phyloP scores from a whole-genome alignment of 208 protist genomes.

The Trypanosoma avium region DNA sequence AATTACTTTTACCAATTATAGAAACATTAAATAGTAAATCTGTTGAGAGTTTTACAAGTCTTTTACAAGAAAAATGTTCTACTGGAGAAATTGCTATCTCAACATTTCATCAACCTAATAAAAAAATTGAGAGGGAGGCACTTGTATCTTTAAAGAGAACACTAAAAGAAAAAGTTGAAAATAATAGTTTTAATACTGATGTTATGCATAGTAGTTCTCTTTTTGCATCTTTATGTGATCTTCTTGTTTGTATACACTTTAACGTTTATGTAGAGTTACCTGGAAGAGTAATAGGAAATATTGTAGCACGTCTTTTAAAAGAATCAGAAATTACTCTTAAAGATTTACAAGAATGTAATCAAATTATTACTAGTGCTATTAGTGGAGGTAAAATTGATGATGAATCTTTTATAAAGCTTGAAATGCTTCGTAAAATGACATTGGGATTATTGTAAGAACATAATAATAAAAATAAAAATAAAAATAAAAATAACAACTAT shows the following conservation, averaged over 20 bases:
- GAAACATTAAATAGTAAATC: constrained; percentile 47
- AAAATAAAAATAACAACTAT: too few relatives aligned
- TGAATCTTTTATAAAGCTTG: constrained; percentile 30
- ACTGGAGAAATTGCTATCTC: constrained; percentile 55
- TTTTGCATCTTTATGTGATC: constrained; percentile 49
- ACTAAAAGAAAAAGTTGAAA: constrained; percentile 24
- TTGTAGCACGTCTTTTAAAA: constrained; percentile 40
- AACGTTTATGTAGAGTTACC: constrained; percentile 59
- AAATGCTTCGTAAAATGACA: constrained; percentile 40
- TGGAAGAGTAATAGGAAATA: constrained; percentile 54
- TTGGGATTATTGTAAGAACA: too few relatives aligned
- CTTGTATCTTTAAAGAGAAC: constrained; percentile 37
- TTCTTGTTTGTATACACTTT: constrained; percentile 48
- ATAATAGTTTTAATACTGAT: constrained; percentile 32
- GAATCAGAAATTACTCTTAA: constrained; percentile 25
- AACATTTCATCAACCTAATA: constrained; percentile 63
- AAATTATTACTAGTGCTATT: constrained; percentile 41
- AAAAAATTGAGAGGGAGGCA: constrained; percentile 64
- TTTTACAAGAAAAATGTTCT: constrained; percentile 49
- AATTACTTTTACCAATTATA: constrained; percentile 37
- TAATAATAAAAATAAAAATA: too few relatives aligned
- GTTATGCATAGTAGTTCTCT: constrained; percentile 38
- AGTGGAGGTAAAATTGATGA: constrained; percentile 21
- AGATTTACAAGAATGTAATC: constrained; percentile 31
- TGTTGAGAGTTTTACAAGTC: constrained; percentile 37